Base-by-base conservation (phyloP, 129 eudicot species). In the Escallonia rubra region DNA sequence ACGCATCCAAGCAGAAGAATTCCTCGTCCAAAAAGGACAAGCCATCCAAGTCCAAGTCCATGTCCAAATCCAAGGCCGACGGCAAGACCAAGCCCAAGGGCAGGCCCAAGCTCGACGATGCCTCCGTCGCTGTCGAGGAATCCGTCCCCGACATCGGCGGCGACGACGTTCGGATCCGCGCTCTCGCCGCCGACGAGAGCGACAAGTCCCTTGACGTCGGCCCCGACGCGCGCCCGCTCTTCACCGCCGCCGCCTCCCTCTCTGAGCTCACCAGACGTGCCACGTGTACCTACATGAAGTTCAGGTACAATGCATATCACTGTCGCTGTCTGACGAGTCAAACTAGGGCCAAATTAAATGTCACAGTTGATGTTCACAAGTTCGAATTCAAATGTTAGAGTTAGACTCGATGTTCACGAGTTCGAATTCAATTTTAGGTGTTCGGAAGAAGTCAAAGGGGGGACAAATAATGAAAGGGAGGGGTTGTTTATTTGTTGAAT, bases 191-290 rank as follows among this genome's bases (percentile, higher is more conserved):
- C 46, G 96, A 91, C 55, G 96, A 81, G 9, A 74, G 70, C 7
- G 70, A 91, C 52, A 87, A 77, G 43, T 74, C 95, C 6, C 95
- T 91, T 6, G 96, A 91, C 41, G 81, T 91, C 3, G 98, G 98
- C 12, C 81, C 90, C 57, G 76, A 83, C 40, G 91, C 87, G 15
- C 81, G 86, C 3, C 87, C 89, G 44, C 87, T 91, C 13, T 91
- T 88, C 65, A 88, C 91, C 2, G 64, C 82, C 68, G 57, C 71
- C 13, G 13, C 68, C 69, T 77, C 87, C 4, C 67, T 91, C 23
- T 67, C 95, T 12, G 75, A 77, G 40, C 89, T 91, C 43, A 66
- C 72, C 54, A 68, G 72, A 16, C 80, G 78, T 41, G 89, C 88
- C 39, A 57, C 78, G 11, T 77, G 81, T 62, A 63, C 80, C 65